Evolutionary conservation across 75 land plant species (phyloP).

Genomic region (Pseudotsuga menziesii): DNA sequence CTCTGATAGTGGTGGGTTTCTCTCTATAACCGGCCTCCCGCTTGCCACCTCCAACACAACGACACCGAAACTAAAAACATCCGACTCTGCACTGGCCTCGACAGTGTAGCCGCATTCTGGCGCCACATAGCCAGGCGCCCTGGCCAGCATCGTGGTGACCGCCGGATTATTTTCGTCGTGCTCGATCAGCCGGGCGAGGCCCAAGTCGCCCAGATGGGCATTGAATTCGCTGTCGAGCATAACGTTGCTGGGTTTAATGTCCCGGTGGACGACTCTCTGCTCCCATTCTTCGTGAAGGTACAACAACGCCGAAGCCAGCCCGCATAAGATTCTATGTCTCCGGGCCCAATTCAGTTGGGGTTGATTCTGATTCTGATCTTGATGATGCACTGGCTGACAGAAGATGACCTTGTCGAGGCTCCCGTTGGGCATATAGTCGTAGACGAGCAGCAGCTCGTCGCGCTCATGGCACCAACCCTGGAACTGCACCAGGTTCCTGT

Average conservation of each 20-base stretch:
- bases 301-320: constrained; percentile 14
- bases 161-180: not conserved
- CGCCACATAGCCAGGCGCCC: constrained; percentile 23
- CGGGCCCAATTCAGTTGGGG: not conserved
- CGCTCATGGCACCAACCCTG: no score
- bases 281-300: constrained; percentile 29
- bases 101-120: constrained; percentile 17
- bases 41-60: constrained; percentile 11
- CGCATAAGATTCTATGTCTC: constrained; percentile 9
- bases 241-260: constrained; percentile 23
- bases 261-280: constrained; percentile 17
- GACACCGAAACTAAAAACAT: constrained; percentile 21
- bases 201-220: constrained; percentile 26
- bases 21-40: not conserved
- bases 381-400: no score
- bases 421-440: no score
- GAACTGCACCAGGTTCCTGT: no score
- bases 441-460: no score
- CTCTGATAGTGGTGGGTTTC: constrained; percentile 1
- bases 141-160: constrained; percentile 18
- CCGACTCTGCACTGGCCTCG: constrained; percentile 13
- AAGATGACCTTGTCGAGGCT: no score
- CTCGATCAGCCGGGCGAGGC: constrained; percentile 18
- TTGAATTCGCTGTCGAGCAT: constrained; percentile 19
- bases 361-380: no score